Evolutionary conservation across 164 flowering plant species (phyloP), one percentile per base, ranked within the genome.

Genomic region (Euptelea pleiosperma): DNA sequence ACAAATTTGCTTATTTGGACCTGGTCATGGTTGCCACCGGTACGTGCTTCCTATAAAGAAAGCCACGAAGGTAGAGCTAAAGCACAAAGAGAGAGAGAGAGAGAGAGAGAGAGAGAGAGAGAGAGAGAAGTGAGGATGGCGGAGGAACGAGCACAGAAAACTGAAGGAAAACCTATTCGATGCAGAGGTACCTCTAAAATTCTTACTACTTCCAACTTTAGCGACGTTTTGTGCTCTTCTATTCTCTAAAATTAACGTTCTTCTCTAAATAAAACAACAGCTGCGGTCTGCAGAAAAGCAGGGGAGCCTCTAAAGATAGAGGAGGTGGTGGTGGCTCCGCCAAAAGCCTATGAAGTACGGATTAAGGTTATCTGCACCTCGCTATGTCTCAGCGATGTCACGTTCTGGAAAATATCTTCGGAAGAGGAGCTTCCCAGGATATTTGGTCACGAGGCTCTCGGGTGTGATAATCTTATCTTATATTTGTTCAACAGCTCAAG

Each of bases 361-460:
- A 72, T 85, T 62, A 77, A 71, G 46, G 73, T 85, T 29, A 30
- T 85, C 19, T 85, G 86, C 66, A 70, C 87, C 3, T 77, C 87
- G 18, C 76, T 85, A 7, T 82, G 87, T 50, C 87, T 82, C 58
- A 65, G 65, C 33, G 87, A 82, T 46, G 33, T 79, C 6, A 70
- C 77, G 40, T 67, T 71, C 50, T 85, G 91, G 87, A 82, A 78
- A 55, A 3, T 67, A n/a, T n/a, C n/a, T n/a, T n/a, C n/a, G 46
- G 5, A 43, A 30, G 40, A 81, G 84, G 80, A 62, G 11, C 78
- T 77, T 0, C 21, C 16, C 0, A 73, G 72, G 52, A 83, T 85
- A 57, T 72, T 83, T 11, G 89, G 92, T 2, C 89, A 85, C 54
- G 89, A 85, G 58, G 89, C 85, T 2, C 77, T 70, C 12, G 86